Evolutionary conservation across 2,329 filamentous ascomycete species (phyloP), one percentile per base, ranked within the genome.

Genomic region (Calonectria montana): DNA sequence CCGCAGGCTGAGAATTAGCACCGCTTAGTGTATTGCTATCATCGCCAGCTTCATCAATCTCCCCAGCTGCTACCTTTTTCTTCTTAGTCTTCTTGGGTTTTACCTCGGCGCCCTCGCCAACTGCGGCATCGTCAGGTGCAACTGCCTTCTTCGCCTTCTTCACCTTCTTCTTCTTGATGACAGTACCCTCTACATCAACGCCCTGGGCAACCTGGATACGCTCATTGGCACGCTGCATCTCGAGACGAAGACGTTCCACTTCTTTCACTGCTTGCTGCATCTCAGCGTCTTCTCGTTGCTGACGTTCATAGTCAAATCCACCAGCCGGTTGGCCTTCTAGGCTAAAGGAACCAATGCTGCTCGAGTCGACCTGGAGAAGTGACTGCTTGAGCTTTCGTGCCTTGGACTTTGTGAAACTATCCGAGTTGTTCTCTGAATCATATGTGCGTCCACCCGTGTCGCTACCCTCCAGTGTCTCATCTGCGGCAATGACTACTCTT

Each of bases 251-350:
- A 64, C 92, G 88, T 85, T 98, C 96, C 3, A 99, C 94, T 82
- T 98, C 94, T 81, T 93, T 92, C 87, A 98, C 91, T 10, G 96
- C 97, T 79, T 91, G 91, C 53, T 91, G 91, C 94, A 98, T 97
- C 83, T 98, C 96, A 1, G 91, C 91, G 72, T 98, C 95, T 80
- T 97, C 95, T 18, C 90, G 90, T 80, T 93, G 90, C 74, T 92
- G 90, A 65, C 88, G 87, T 79, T 95, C 93, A 63, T 91, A 88
- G 69, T 94, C 90, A 59, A 89, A 86, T 0, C 80, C 80, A 43
- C 76, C 75, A 50, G 77, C 75, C 6, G 84, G 81, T n/a, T 81
- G 75, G 61, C 76, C 82, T 61, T 93, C 91, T 1, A 98, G 88
- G 53, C 90, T 93, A 50, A 98, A 89, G 2, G 90, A 86, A 1